Evolutionary conservation across 768 basidiomycete species (phyloP).

Genomic region (Lentinula detonsa): DNA sequence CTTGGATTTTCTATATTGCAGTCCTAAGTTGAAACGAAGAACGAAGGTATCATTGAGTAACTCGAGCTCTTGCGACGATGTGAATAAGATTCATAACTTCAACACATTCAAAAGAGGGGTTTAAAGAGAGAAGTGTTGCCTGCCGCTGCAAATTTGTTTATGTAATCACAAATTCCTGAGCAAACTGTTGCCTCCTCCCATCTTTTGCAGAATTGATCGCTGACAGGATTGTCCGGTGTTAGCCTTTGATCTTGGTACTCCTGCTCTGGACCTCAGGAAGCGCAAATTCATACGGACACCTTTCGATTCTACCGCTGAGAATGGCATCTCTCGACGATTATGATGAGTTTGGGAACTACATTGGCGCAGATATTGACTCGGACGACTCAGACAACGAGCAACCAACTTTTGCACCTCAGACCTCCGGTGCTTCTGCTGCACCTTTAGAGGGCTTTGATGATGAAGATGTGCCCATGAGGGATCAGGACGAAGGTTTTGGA

Average conservation of each 20-base stretch:
- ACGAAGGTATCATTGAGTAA: too few species aligned
- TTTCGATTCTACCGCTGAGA: neutral
- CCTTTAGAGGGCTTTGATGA: constrained; percentile 82
- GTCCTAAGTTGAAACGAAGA: too few species aligned
- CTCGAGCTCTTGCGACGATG: too few species aligned
- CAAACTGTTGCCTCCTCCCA: too few species aligned
- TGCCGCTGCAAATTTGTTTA: neutral
- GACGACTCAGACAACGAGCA: constrained; percentile 64
- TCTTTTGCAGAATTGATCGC: too few species aligned
- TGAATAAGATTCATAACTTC: too few species aligned
- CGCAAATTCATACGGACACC: neutral
- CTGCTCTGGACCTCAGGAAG: too few species aligned
- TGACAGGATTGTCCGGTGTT: too few species aligned
- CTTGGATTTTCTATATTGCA: too few species aligned
- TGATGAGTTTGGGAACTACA: constrained; percentile 97
- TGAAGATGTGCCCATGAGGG: constrained; percentile 51
- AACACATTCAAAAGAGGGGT: too few species aligned
- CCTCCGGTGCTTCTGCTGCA: constrained; percentile 32
- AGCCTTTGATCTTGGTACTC: too few species aligned
- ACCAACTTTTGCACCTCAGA: constrained; percentile 35
- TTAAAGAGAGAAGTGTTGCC: too few species aligned
- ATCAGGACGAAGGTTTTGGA: constrained; percentile 45
- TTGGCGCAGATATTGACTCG: constrained; percentile 90
- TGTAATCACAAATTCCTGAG: neutral
- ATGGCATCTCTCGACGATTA: constrained; percentile 79